A percentile compares a stretch with the other conserved stretches of the same genome.
phyloP scores from a whole-genome alignment of 2,329 filamentous ascomycete genomes.

The Ambrosiella xylebori region DNA sequence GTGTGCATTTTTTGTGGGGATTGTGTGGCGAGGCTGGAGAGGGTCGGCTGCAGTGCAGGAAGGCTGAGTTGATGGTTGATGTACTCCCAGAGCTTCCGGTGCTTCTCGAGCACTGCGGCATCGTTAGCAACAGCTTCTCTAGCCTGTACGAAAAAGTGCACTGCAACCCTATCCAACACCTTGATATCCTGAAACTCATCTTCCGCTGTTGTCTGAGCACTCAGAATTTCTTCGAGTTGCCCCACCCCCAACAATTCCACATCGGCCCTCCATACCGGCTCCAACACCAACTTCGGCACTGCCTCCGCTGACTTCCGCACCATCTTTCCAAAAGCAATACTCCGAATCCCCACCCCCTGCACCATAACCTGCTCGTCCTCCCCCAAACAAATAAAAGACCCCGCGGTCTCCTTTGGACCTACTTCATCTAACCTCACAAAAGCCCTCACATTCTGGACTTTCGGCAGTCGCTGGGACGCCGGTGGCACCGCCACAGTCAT shows the following conservation, averaged over 20 bases:
- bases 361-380: background rate
- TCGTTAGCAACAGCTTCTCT: too few relatives aligned
- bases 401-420: background rate
- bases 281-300: background rate
- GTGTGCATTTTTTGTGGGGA: too few relatives aligned
- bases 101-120: too few relatives aligned
- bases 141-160: too few relatives aligned
- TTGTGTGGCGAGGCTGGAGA: too few relatives aligned
- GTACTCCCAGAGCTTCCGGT: background rate
- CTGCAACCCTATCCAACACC: too few relatives aligned
- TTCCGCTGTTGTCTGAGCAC: too few relatives aligned
- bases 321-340: background rate
- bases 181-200: too few relatives aligned
- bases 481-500: background rate
- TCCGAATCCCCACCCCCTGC: background rate
- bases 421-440: background rate
- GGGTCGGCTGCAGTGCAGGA: too few relatives aligned
- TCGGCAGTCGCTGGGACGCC: background rate
- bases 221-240: too few relatives aligned
- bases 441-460: background rate
- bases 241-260: background rate
- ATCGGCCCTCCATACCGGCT: slow-evolving; percentile 10
- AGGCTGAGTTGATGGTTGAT: too few relatives aligned
- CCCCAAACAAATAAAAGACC: background rate
- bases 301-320: background rate